Evolutionary conservation across 2,329 filamentous ascomycete genomes (phyloP).

Genomic region (Cryphonectria nitschkei): DNA sequence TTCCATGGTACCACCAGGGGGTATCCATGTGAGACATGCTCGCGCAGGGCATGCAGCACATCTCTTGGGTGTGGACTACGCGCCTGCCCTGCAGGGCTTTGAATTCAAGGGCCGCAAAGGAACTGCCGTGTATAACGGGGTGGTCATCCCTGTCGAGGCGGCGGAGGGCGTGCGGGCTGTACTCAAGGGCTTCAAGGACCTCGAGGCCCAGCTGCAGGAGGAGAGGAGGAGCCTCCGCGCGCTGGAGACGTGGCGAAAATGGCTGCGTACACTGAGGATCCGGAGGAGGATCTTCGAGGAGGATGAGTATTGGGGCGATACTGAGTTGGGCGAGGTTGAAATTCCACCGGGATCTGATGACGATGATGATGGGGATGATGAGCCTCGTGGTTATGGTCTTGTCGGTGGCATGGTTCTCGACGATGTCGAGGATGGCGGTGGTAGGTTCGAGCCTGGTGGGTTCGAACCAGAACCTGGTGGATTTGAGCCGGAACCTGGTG

Average conservation of each 20-base stretch:
- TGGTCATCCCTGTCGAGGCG: conserved; percentile 74
- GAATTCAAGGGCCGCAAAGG: conserved; percentile 84
- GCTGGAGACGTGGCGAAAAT: conserved; percentile 72
- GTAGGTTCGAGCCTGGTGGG: conserved; percentile 11
- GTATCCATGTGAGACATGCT: conserved; percentile 68
- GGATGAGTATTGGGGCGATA: conserved; percentile 29
- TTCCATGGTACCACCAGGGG: conserved; percentile 85
- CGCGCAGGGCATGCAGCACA: conserved; percentile 72
- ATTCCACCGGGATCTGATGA: conserved; percentile 33
- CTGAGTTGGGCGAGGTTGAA: conserved; percentile 19
- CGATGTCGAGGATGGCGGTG: conserved; percentile 9
- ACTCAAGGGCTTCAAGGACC: conserved; percentile 68
- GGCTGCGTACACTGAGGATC: conserved; percentile 78
- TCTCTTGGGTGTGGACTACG: conserved; percentile 80
- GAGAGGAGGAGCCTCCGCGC: conserved; percentile 65
- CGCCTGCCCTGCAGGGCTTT: conserved; percentile 88
- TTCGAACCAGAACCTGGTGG: conserved; percentile 20
- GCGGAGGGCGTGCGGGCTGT: conserved; percentile 73
- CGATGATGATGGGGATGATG: conserved; percentile 28
- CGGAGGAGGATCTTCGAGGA: conserved; percentile 65
- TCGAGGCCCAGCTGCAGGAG: conserved; percentile 65
- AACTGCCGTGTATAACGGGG: conserved; percentile 79
- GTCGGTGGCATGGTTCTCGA: conserved; percentile 6
- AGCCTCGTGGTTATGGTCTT: not conserved
- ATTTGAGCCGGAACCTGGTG: conserved; percentile 2